Conservation (phyloP, 1,139 yeast species). For the Candida labiduridarum region DNA sequence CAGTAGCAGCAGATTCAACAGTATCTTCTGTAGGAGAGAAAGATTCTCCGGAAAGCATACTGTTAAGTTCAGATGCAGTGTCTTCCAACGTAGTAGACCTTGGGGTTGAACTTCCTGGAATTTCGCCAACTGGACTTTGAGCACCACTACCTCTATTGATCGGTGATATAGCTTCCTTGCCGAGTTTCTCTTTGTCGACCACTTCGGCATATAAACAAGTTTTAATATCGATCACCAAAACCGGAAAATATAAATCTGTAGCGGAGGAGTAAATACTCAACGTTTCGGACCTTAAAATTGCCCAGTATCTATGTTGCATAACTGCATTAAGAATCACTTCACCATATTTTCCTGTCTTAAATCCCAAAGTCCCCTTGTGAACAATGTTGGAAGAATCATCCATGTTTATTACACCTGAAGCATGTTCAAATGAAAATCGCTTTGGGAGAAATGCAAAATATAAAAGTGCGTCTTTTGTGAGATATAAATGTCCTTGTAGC, state of each 20-base stretch:
- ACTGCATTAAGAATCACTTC: conserved; percentile 40
- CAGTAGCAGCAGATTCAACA: conserved; percentile 28
- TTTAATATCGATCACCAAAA: conserved; percentile 69
- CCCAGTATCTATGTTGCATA: conserved; percentile 63
- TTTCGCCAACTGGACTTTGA: conserved; percentile 5
- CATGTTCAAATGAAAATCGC: conserved; percentile 17
- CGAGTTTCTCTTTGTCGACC: conserved; percentile 29
- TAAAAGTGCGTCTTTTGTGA: conserved; percentile 65
- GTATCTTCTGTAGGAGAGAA: conserved; percentile 27
- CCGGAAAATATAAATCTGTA: conserved; percentile 82
- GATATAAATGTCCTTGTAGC: conserved; percentile 80
- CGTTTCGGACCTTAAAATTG: conserved; percentile 69
- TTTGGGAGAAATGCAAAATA: conserved; percentile 85
- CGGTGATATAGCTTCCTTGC: conserved; percentile 15
- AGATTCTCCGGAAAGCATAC: conserved; percentile 28
- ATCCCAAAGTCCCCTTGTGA: conserved; percentile 52
- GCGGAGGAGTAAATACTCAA: conserved; percentile 70
- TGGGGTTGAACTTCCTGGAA: conserved; percentile 18
- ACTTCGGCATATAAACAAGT: conserved; percentile 65
- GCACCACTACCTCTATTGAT: conserved; percentile 10
- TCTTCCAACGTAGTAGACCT: conserved; percentile 18
- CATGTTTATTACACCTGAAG: conserved; percentile 10
- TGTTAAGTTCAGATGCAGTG: conserved; percentile 17
- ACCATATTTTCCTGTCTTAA: conserved; percentile 49
- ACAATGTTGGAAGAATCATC: conserved; percentile 37